These are phyloP conservation scores for Scedosporium minutisporum DNA, from an alignment of 2,329 filamentous ascomycete genomes.

Conservation along the genomic window DNA sequence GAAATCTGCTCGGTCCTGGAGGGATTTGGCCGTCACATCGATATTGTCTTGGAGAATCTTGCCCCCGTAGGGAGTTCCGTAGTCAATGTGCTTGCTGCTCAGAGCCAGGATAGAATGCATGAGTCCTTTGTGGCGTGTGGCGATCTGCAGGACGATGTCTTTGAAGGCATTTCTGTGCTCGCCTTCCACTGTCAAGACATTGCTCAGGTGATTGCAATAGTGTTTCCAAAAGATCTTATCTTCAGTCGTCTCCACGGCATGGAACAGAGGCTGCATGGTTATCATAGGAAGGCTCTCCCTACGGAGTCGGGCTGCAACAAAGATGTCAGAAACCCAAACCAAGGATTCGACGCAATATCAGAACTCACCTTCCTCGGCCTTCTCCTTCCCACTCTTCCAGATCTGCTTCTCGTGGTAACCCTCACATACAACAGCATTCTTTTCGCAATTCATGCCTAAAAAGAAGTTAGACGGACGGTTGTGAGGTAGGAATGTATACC, in stretches of 20 bases:
- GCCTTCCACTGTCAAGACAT: conserved; percentile 71
- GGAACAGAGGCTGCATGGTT: conserved; percentile 58
- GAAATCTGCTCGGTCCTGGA: conserved; percentile 42
- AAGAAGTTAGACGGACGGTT: conserved; percentile 7
- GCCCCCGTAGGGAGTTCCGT: conserved; percentile 44
- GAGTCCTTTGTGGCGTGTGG: conserved; percentile 66
- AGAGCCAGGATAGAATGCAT: conserved; percentile 88
- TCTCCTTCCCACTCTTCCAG: conserved; percentile 80
- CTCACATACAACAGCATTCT: conserved; percentile 86
- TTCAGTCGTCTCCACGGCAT: conserved; percentile 69
- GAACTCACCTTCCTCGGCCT: conserved; percentile 46
- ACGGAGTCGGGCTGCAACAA: conserved; percentile 34
- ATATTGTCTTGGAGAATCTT: conserved; percentile 42
- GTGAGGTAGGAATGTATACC: conserved; percentile 7
- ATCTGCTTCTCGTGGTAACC: conserved; percentile 79
- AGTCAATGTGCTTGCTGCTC: conserved; percentile 66
- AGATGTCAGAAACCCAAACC: not conserved
- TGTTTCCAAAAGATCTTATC: conserved; percentile 77
- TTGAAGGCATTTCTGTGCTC: conserved; percentile 79
- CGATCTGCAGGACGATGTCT: conserved; percentile 73
- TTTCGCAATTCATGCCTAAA: conserved; percentile 76
- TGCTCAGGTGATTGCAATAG: conserved; percentile 70
- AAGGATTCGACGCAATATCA: not conserved
- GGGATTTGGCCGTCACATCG: conserved; percentile 32
- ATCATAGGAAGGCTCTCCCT: conserved; percentile 41